Evolutionary conservation across 2,329 filamentous ascomycete genomes (phyloP), one percentile per base, ranked within the genome.

Genomic region (Alternaria sp.): DNA sequence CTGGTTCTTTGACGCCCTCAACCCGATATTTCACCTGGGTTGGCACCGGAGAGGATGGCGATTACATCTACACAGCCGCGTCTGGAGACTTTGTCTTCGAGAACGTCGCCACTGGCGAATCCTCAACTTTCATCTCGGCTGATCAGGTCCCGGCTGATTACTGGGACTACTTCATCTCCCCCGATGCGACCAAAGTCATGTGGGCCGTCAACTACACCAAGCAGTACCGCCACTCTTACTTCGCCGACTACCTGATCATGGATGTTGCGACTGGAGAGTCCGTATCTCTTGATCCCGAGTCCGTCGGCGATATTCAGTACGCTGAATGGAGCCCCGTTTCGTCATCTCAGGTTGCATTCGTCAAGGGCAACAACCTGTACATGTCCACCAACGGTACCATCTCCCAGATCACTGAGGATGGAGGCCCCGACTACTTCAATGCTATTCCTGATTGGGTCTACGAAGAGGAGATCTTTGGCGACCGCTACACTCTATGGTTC

Each of bases 191-290:
- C 21, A 84, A 85, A 57, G 84, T 92, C 0, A 79, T 92, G 18
- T 88, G 89, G 79, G 84, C 89, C 1, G 84, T 87, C 58, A 91
- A 92, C 71, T 85, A 87, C 75, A 91, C 87, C 14, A 90, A 90
- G 77, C 86, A 90, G 74, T 91, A 92, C 71, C 87, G 90, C 2
- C 81, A 91, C 78, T 90, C 89, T 6, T 91, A 89, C 78, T 89
- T 88, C 73, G 86, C 89, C 33, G 85, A 91, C 74, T 92, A 92
- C 76, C 84, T 87, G 47, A 80, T 92, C 20, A 84, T 89, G 50
- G 86, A 91, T 66, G 84, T 90, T 11, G 82, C 82, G n/a, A 86
- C 84, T 0, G 87, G 87, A 23, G 76, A 85, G 58, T 80, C 85
- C 1, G 82, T 82, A 4, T 84, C 89, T 0, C 81, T 92, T 0